Percentiles rank a stretch among this genome's conserved stretches.
phyloP scores from a whole-genome alignment of 2,329 filamentous ascomycete genomes.

The Rhexocercosporidium sp. region DNA sequence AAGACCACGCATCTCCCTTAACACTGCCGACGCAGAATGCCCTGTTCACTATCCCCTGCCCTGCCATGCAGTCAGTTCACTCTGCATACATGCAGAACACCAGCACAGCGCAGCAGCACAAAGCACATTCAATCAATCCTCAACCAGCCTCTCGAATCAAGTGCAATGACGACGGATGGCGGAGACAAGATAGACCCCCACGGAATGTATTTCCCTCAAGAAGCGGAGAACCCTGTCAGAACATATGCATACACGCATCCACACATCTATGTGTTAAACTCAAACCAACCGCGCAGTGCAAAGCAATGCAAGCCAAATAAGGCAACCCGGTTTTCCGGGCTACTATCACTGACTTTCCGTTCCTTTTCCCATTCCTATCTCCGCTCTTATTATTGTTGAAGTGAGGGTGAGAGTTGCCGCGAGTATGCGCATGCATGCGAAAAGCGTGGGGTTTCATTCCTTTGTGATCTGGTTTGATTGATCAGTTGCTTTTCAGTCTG shows the following conservation, averaged over 20 bases:
- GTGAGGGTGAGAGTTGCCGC: neutral
- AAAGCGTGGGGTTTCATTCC: neutral
- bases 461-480: neutral
- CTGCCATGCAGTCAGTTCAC: neutral
- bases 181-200: neutral
- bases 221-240: conserved; percentile 8
- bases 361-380: neutral
- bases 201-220: conserved; percentile 2
- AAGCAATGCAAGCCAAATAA: neutral
- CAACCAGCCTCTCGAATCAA: neutral
- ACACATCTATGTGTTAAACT: neutral
- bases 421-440: neutral
- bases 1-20: neutral
- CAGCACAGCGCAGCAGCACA: neutral
- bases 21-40: neutral
- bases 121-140: too few species aligned
- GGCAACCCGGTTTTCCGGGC: neutral
- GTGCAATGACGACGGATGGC: neutral
- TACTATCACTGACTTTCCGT: neutral
- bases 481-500: neutral
- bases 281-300: neutral
- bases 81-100: neutral
- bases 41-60: neutral
- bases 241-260: neutral
- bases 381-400: too few species aligned